Base-by-base conservation (phyloP, 129 eudicot genomes). In the Ambrosia artemisiifolia region DNA sequence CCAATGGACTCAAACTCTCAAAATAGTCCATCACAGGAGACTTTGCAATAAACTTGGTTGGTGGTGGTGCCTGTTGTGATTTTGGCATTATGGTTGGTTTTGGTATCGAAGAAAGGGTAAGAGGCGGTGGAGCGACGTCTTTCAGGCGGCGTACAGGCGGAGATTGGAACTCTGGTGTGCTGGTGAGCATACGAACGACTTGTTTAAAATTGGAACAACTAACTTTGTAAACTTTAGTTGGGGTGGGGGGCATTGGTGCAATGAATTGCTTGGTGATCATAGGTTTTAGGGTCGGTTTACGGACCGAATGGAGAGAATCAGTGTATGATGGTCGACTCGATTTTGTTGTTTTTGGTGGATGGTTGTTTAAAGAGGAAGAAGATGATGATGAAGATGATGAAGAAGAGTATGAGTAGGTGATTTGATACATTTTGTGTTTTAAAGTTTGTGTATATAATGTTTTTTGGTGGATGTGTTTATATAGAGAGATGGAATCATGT, bases 101-200 rank as follows among this genome's bases (percentile, higher is more conserved):
- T 35, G 75, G 66, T 35, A 77, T 47, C 10, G 76, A 33, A 0
- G 81, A 79, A 9, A 85, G 80, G 62, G 46, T 65, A 34, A 84
- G 87, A 2, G 88, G 85, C 0, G 92, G 92, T 3, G 92, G 92
- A 1, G 88, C 92, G 16, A 84, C 54, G 54, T 73, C 82, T 49
- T 83, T 70, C 14, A 71, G 82, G 48, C 75, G 85, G 49, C 76
- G 73, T 36, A 69, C 28, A 5, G 81, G 44, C 9, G 75, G 80
- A 70, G 28, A 70, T 59, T 86, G 91, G 55, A 63, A 80, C 33
- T 80, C 82, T 0, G 75, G 82, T 19, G 69, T 72, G 46, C 86
- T 79, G 3, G 97, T 92, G 43, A 92, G 91, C 79, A 40, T 69
- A 66, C 82, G 97, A 63, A 92, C 97, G 2, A 78, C 88, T 43